Conservation (phyloP, 2,329 filamentous ascomycete genomes). For the Berkeleyomyces rouxiae region DNA sequence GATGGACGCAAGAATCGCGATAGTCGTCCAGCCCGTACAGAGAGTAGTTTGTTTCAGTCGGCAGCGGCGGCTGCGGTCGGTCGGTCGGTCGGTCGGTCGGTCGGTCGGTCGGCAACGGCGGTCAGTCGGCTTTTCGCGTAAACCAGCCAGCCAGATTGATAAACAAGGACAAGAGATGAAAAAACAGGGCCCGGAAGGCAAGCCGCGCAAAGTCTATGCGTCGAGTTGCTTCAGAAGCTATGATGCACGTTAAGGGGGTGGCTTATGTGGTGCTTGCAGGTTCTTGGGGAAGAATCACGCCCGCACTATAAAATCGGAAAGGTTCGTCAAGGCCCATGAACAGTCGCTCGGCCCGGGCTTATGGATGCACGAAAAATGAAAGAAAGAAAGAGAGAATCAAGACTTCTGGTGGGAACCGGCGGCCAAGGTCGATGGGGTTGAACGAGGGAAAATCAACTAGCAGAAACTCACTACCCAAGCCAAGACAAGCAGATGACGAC, state of each 20-base stretch:
- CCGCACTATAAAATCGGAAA: not conserved
- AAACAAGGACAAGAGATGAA: not conserved
- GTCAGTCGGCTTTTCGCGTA: no score
- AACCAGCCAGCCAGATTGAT: not conserved
- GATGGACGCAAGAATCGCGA: not conserved
- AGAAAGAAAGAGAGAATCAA: not conserved
- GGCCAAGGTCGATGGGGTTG: not conserved
- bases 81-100: no score
- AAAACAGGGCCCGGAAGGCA: not conserved
- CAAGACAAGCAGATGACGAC: not conserved
- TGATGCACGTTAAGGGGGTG: constrained; percentile 1
- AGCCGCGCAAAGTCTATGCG: not conserved
- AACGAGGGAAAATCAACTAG: not conserved
- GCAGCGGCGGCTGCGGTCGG: no score
- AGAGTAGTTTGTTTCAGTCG: not conserved
- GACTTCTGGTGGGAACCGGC: not conserved
- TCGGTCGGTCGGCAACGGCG: no score
- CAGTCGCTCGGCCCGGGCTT: no score
- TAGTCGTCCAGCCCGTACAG: not conserved
- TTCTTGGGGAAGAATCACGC: not conserved
- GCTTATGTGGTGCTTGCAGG: not conserved
- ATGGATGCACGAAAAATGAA: not conserved
- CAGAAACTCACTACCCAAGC: not conserved
- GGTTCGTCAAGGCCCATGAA: not conserved
- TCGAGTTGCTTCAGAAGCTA: not conserved